phyloP scores from a whole-genome alignment of 108 stramenopile genomes.

The Nitzschia sp. region DNA sequence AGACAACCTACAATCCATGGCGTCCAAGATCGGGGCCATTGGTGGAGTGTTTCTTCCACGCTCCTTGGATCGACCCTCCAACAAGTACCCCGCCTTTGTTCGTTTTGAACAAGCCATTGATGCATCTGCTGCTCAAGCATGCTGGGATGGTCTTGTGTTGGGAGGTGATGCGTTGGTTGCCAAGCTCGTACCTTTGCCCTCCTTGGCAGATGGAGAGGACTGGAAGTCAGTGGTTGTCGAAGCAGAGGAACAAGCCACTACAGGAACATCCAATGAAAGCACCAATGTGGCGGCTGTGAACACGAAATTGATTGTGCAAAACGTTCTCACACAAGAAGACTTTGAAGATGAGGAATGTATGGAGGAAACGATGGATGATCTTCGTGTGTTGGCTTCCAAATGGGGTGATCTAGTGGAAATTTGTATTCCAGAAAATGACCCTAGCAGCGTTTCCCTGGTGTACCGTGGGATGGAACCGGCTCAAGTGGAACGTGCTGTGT shows the following conservation, averaged over 20 bases:
- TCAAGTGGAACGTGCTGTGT: too few species aligned
- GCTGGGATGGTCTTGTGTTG: constrained; percentile 60
- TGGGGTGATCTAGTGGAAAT: constrained; percentile 6
- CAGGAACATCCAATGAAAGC: not conserved
- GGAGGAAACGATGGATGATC: constrained; percentile 25
- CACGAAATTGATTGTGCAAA: constrained; percentile 42
- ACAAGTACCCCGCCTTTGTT: constrained; percentile 52
- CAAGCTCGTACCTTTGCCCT: constrained; percentile 6
- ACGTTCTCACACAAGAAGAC: constrained; percentile 66
- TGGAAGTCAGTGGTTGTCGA: constrained; percentile 15
- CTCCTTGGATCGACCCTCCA: not conserved
- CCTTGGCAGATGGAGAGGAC: not conserved
- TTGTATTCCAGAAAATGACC: not conserved
- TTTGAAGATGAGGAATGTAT: constrained; percentile 24
- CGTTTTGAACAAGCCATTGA: constrained; percentile 38
- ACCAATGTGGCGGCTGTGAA: not conserved
- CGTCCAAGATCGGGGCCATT: constrained; percentile 60
- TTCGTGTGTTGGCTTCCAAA: constrained; percentile 33
- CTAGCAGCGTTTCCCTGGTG: constrained; percentile 12
- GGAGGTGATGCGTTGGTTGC: constrained; percentile 49
- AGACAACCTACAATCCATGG: constrained; percentile 57
- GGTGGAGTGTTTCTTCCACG: constrained; percentile 55
- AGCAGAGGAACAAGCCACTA: constrained; percentile 8
- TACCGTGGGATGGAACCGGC: not conserved
- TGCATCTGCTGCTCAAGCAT: constrained; percentile 60